A percentile compares a stretch with the other conserved stretches of the same genome.
These are phyloP conservation scores for Trichoderma erinaceum DNA, from an alignment of 495 filamentous ascomycete genomes.

Conservation along the genomic window DNA sequence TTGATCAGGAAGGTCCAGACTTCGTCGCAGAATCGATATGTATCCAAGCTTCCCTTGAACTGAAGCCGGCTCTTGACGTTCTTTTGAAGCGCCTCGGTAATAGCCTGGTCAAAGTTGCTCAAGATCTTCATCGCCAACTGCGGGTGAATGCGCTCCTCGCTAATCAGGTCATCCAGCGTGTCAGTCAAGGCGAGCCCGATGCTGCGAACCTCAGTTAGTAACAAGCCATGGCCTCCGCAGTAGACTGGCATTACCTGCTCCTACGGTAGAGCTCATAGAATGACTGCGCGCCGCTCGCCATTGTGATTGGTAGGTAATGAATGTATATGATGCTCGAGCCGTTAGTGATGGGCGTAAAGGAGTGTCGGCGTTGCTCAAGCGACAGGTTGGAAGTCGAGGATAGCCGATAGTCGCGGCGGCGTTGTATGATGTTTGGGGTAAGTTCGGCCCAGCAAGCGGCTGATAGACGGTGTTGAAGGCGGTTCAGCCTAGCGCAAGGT, in stretches of 20 bases:
- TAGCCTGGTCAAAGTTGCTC: slow-evolving; percentile 80
- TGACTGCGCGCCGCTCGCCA: slow-evolving; percentile 36
- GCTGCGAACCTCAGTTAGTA: slow-evolving; percentile 40
- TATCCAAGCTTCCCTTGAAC: slow-evolving; percentile 99
- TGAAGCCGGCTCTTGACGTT: slow-evolving; percentile 85
- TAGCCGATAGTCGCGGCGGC: neutral
- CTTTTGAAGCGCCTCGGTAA: slow-evolving; percentile 81
- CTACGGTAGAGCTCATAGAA: slow-evolving; percentile 97
- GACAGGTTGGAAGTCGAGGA: neutral
- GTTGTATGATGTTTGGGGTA: neutral
- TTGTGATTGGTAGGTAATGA: slow-evolving; percentile 16
- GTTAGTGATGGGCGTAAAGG: slow-evolving; percentile 13
- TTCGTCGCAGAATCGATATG: slow-evolving; percentile 99
- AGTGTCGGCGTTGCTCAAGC: slow-evolving; percentile 10
- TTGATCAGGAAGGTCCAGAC: slow-evolving; percentile 99
- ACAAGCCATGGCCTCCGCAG: slow-evolving; percentile 19
- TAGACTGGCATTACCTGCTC: slow-evolving; percentile 65
- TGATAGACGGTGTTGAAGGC: slow-evolving; percentile 21
- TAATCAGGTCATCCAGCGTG: slow-evolving; percentile 93
- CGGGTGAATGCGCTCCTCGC: slow-evolving; percentile 85
- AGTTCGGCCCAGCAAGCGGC: neutral
- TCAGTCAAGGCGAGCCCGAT: slow-evolving; percentile 88
- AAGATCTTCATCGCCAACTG: slow-evolving; percentile 98
- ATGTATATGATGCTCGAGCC: neutral
- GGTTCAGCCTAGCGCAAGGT: neutral